A percentile compares a stretch with the other conserved stretches of the same genome.
Evolutionary conservation across 2,329 filamentous ascomycete genomes (phyloP).

Genomic region (Purpureocillium lavendulum): DNA sequence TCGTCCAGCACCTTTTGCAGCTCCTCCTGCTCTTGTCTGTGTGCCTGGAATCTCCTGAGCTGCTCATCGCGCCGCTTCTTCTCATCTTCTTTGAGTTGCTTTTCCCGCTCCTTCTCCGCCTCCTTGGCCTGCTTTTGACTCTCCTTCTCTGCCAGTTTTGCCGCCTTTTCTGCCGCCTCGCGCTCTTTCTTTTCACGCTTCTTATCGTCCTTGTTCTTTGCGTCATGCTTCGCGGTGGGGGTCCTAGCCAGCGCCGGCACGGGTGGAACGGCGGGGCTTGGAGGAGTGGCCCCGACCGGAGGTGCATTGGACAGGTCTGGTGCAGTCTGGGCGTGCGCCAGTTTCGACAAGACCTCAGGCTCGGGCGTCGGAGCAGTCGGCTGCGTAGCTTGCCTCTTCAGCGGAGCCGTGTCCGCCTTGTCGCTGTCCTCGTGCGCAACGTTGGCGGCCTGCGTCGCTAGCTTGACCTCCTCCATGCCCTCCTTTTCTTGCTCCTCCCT

Average conservation of each 20-base stretch:
- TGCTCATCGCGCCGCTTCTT: constrained; percentile 42
- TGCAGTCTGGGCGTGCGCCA: constrained; percentile 61
- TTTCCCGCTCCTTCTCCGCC: constrained; percentile 25
- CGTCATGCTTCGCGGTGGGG: constrained; percentile 16
- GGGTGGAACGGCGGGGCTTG: constrained; percentile 10
- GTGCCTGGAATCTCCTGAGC: constrained; percentile 40
- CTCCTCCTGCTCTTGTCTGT: constrained; percentile 52
- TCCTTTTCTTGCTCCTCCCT: constrained; percentile 77
- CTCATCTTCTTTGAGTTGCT: constrained; percentile 30
- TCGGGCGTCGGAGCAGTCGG: constrained; percentile 37
- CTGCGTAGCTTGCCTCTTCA: constrained; percentile 43
- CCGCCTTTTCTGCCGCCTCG: constrained; percentile 46
- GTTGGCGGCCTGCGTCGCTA: constrained; percentile 48
- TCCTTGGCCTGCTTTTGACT: constrained; percentile 36
- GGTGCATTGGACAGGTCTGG: constrained; percentile 28
- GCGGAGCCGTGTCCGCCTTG: constrained; percentile 31
- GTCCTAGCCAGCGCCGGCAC: constrained; percentile 9
- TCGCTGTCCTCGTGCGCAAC: constrained; percentile 41
- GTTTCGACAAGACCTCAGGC: constrained; percentile 43
- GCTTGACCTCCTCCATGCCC: constrained; percentile 53
- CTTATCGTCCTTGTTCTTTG: constrained; percentile 51
- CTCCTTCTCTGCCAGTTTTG: constrained; percentile 38
- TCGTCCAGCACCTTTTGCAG: constrained; percentile 55
- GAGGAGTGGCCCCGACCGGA: constrained; percentile 2
- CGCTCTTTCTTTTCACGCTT: constrained; percentile 63